Base-by-base conservation (phyloP, 805 yeast genomes). In the Yarrowia yakushimensis region DNA sequence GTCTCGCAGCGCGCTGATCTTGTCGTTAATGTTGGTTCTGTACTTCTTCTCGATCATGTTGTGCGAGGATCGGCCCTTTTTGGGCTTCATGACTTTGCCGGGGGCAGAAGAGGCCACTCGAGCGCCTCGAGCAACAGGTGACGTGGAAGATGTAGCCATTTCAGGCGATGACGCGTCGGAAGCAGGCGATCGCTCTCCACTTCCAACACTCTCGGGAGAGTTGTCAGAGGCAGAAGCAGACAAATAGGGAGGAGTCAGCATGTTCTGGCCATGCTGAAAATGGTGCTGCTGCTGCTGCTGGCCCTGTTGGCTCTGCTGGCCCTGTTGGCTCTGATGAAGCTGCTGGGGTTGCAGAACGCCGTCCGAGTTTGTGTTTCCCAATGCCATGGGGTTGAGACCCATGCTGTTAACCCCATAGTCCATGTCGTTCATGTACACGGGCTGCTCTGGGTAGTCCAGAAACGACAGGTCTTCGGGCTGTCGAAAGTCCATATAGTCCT, bases 21-120 rank as follows among this genome's bases (percentile, higher is more conserved):
- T 86, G 61, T 86, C 78, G 69, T 87, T 88, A 67, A 88, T 86
- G 69, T 88, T 88, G 20, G 88, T 85, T 67, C 96, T 74, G 73
- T 89, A 89, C 69, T 87, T 85, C 74, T 88, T 88, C 71, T 89
- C 96, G 67, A 88, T 85, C 78, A 87, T 83, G 69, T 88, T 88
- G 74, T 88, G 96, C 8, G 89, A 81, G 1, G 85, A 79, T 73
- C 86, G 81, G 62, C 81, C 73, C 67, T 73, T 73, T 63, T 68
- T 70, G 12, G 72, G 73, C 64, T 73, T 73, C 15, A 65, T 46
- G 37, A 72, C 67, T 63, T 68, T 71, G 45, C 68, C 52, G 22
- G 63, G 22, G 20, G 55, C 60, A 7, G 66, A 60, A 28, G 65
- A 48, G 1, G 65, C 57, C 25, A 46, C 54, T 46, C 57, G 28